Evolutionary conservation across 2,329 filamentous ascomycete species (phyloP), one percentile per base, ranked within the genome.

Genomic region (Sordariomycetes sp.): DNA sequence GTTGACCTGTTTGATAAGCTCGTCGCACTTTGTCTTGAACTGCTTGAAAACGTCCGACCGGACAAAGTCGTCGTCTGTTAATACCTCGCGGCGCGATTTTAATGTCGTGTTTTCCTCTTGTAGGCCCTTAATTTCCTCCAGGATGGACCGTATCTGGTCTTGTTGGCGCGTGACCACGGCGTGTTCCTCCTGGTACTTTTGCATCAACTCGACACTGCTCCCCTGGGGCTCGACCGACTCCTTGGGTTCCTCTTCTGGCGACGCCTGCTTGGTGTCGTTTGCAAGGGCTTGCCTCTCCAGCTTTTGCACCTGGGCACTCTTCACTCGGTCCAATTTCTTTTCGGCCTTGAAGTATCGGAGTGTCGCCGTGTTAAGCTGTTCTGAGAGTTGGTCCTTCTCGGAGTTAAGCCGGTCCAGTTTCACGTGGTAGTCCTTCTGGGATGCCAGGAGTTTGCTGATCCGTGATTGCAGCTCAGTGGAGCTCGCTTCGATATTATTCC

Each of bases 271-370:
- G 6, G 78, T 75, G 7, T 79, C 82, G 58, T 86, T 86, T 59
- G 88, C 80, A 55, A 91, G 81, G 35, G 91, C 90, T 71, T 96
- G 89, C 65, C 90, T 87, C 68, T 97, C 94, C 59, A 99, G 72
- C 68, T 95, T 96, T 60, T 91, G 88, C 1, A 96, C 90, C 58
- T 95, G 90, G 17, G 84, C 75, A 67, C 94, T 99, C 70, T 89
- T 92, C 25, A 87, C 82, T 51, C 94, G 84, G 68, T 99, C 94
- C 56, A 97, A 76, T 68, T 90, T 94, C 74, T 95, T 95, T 69
- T 99, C 94, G 0, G 94, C 94, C 63, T 95, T 89, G 75, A 97
- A 89, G 66, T 95, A 97, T 62, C 94, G 83, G 59, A 95, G 76
- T 5, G 90, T 95, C 17, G 92, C 94, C 36, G 83, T 86, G 67